Base-by-base conservation (phyloP, 306 rosid genomes). In the Pyrus communis region DNA sequence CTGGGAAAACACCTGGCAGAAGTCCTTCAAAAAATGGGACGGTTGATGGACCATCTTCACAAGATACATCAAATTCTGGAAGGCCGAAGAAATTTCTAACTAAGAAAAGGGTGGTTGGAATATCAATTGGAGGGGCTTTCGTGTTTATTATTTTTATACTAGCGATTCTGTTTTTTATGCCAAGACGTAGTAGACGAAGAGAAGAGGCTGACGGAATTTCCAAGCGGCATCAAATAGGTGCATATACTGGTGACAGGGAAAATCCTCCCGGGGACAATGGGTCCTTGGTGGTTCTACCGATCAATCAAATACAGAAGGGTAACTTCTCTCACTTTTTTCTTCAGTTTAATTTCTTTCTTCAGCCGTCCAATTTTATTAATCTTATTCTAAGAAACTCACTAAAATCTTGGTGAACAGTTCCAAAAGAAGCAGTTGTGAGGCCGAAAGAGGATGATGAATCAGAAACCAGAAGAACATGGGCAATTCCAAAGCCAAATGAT, bases 81-180 rank as follows among this genome's bases (percentile, higher is more conserved):
- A 86, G 83, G 62, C 59, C 84, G 2, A 83, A 87, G 80, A 87
- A 78, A 7, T 70, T 62, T 76, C 77, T 74, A 28, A 74, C 75
- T 66, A 86, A 80, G 33, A 91, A 81, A 76, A 89, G 76, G 81
- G 93, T 94, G 77, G 90, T 90, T 80, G 87, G 89, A 87, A 84
- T 94, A 88, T 82, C 96, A 60, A 79, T 91, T 81, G 89, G 91
- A 67, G 89, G 83, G 33, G 73, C 85, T 23, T 80, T 91, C 55
- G 69, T 78, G 43, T 68, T 90, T 80, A 55, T 91, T 42, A 80
- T 91, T 75, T 57, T 94, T 78, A 82, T 46, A 22, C 67, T 91
- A 59, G 97, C 81, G 70, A 75, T 89, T 25, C 67, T 82, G 58
- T 88, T 94, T 63, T 88, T 90, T 46, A 71, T 91, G 78, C 93